Percentiles rank a stretch among this genome's conserved stretches.
These are phyloP conservation scores for Incumbomyces delicatus DNA, from an alignment of 2,329 filamentous ascomycete species.

Conservation along the genomic window DNA sequence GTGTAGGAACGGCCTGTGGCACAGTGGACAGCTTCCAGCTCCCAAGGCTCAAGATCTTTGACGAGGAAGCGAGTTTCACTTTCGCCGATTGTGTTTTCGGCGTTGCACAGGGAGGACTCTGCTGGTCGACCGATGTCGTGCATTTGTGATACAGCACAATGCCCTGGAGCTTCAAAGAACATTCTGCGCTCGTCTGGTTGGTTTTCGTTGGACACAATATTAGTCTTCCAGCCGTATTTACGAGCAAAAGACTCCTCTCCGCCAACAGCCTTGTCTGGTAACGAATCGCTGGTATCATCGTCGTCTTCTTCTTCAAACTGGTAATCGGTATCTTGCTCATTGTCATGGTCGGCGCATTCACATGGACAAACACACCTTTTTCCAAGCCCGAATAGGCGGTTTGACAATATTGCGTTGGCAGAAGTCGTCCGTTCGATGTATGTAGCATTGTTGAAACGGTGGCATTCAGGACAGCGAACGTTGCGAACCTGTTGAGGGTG, in stretches of 20 bases:
- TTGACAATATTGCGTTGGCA: too few relatives aligned
- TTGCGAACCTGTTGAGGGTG: too few relatives aligned
- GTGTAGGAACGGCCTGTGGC: neutral
- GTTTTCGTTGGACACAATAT: neutral
- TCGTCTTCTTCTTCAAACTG: neutral
- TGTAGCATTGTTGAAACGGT: too few relatives aligned
- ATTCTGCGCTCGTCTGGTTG: neutral
- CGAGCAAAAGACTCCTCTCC: neutral
- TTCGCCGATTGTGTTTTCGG: neutral
- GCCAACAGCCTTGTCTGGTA: neutral
- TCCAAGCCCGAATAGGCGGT: neutral
- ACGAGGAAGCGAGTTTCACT: neutral
- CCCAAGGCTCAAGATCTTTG: constrained; percentile 4
- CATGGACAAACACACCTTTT: neutral
- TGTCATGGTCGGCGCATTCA: neutral
- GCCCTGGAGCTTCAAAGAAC: constrained; percentile 3
- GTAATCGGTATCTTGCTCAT: constrained; percentile 1
- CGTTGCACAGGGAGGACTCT: constrained; percentile 3
- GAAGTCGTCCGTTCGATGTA: too few relatives aligned
- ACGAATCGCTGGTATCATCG: neutral
- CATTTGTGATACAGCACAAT: neutral
- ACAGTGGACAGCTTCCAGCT: neutral
- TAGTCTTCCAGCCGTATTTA: constrained; percentile 1
- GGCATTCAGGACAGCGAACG: too few relatives aligned
- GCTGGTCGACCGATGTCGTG: constrained; percentile 1